Base-by-base conservation (phyloP, 257 asterid species). In the Plectranthus barbatus region DNA sequence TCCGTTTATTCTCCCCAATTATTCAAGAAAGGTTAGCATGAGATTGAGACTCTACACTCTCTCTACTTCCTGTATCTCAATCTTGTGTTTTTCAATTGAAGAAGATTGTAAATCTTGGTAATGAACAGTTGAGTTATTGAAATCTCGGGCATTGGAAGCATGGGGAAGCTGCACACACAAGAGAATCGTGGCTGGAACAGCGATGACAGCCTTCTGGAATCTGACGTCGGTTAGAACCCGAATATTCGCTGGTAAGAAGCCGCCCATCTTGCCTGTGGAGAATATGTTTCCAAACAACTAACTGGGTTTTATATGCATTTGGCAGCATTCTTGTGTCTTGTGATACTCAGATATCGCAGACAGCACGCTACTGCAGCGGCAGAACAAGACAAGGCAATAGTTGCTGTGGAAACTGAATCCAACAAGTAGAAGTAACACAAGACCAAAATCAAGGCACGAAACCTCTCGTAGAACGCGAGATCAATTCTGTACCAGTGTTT, bases 131-230 rank as follows among this genome's bases (percentile, higher is more conserved):
- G 77, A 80, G 52, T 40, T 54, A 46, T 8, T 79, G 66, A 87
- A 73, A 53, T 45, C 60, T 24, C 33, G 85, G 84, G 77, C 74
- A 45, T 0, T 77, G 69, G 84, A 81, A 49, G 73, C 79, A 47
- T 93, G 99, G 99, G 79, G 76, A 69, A 72, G 71, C 80, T 90
- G 99, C 83, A 73, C 90, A 2, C 94, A 77, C 74, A 93, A 93
- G 71, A 90, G 77, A 74, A 67, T 90, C 54, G 90, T 84, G 58
- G 91, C 90, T 31, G 87, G 79, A 69, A 87, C 94, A 9, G 72
- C 70, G 1, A 77, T 80, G 26, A 84, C 87, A 17, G 96, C 96
- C 9, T 87, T 93, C 74, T 90, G 99, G 97, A 87, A 90, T 64
- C 80, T 93, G 6, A 82, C 97, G 41, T 71, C 92, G 23, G 73